Evolutionary conservation across 176 grass and related monocot genomes (phyloP).

Genomic region (Chrysopogon serrulatus): DNA sequence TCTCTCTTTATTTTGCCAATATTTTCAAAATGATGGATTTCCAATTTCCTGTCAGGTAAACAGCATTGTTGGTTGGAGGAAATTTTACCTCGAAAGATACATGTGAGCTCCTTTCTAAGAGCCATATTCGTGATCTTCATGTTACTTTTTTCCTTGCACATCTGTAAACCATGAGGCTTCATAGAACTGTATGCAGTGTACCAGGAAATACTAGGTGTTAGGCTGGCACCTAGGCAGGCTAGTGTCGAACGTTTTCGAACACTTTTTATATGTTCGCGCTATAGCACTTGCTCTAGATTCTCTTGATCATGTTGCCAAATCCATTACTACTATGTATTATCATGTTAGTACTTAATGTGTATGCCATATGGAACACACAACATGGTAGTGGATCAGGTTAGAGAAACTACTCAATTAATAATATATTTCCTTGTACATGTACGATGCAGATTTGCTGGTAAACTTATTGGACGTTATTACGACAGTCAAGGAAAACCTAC

Average conservation of each 20-base stretch:
- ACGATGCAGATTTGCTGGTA: constrained; percentile 72
- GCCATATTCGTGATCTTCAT: background rate
- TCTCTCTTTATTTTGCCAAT: background rate
- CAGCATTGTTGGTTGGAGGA: constrained; percentile 95
- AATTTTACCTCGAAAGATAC: constrained; percentile 92
- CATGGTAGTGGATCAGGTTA: background rate
- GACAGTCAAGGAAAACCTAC: constrained; percentile 82
- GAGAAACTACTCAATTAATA: background rate
- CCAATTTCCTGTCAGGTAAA: constrained; percentile 63
- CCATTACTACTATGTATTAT: background rate
- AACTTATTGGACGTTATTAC: constrained; percentile 80
- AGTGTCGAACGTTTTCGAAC: background rate
- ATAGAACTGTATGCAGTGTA: background rate
- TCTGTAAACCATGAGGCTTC: background rate
- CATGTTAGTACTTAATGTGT: background rate
- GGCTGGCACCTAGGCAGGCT: background rate
- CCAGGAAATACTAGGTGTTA: background rate
- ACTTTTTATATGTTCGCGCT: background rate
- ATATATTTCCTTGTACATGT: background rate
- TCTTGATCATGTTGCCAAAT: background rate
- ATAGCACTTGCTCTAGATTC: background rate
- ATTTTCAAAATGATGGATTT: background rate
- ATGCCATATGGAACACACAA: constrained; percentile 3
- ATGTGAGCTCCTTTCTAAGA: constrained; percentile 55
- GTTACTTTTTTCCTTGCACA: constrained; percentile 5